Evolutionary conservation across 1,139 yeast genomes (phyloP), one percentile per base, ranked within the genome.

Genomic region (Saccharomyces pastorianus): DNA sequence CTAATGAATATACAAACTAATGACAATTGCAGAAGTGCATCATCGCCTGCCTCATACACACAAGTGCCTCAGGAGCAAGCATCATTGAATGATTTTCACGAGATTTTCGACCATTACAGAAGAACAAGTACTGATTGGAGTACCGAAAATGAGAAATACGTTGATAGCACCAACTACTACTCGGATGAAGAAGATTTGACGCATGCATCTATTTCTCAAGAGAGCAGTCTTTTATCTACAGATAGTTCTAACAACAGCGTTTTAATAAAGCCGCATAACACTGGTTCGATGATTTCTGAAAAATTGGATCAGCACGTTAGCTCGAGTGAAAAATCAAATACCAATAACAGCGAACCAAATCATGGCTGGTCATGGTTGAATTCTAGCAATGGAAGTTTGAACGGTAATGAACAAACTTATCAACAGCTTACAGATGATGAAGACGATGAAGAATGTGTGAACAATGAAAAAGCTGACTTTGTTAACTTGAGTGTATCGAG

Each of bases 31-130:
- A 38, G 29, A 38, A n/a, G 31, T 25, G 48, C 51, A 38, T 47
- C 49, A 14, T 47, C 42, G 25, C 31, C 49, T 26, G 31, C 42
- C 8, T 20, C 42, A 4, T 38, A 17, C 44, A 6, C n/a, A 17
- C 44, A 20, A 20, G 7, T 20, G 11, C 44, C 44, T 20, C 44
- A 38, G 26, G 25, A 38, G n/a, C 44, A 38, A 38, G 26, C n/a
- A 17, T 55, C 64, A n/a, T 50, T 59, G 27, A 63, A 55, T 46
- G 65, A 62, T 51, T 57, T 63, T 47, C 60, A 61, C 41, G 61
- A 63, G 26, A 60, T 66, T 26, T 65, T 65, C 53, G 67, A 65
- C 46, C 68, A 65, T 50, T 65, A 65, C 51, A 56, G 64, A 34
- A 61, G 59, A 38, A 52, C 64, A 1, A 58, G 60, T 46, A 55